Conservation (phyloP, 2,329 filamentous ascomycete genomes). For the Penicillium sp. region DNA sequence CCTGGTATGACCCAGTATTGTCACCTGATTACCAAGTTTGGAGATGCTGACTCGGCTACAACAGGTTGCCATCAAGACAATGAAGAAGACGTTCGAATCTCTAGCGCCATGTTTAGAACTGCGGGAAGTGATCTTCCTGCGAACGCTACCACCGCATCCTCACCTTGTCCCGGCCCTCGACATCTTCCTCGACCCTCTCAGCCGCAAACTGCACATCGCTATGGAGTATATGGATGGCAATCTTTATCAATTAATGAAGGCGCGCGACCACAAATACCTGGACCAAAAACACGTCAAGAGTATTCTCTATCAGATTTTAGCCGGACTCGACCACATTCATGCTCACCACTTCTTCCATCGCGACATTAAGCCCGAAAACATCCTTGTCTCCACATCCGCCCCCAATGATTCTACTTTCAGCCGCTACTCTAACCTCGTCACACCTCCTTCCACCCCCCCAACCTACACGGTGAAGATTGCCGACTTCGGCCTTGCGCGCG, state of each 20-base stretch:
- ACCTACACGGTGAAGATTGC: slow-evolving; percentile 97
- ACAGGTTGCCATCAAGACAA: slow-evolving; percentile 98
- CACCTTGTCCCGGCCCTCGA: slow-evolving; percentile 97
- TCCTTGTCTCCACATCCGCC: slow-evolving; percentile 89
- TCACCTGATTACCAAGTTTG: slow-evolving; percentile 10
- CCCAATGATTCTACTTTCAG: slow-evolving; percentile 88
- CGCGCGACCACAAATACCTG: slow-evolving; percentile 90
- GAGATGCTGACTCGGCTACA: slow-evolving; percentile 6
- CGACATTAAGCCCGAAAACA: slow-evolving; percentile 99
- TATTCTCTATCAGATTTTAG: slow-evolving; percentile 95
- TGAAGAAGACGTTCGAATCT: slow-evolving; percentile 99
- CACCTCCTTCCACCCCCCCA: slow-evolving; percentile 91
- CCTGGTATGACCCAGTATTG: slow-evolving; percentile 67
- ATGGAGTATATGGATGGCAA: slow-evolving; percentile 99
- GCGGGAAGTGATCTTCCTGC: slow-evolving; percentile 94
- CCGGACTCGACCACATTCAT: slow-evolving; percentile 95
- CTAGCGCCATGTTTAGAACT: slow-evolving; percentile 89
- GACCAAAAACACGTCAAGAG: slow-evolving; percentile 94
- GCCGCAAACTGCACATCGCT: slow-evolving; percentile 93
- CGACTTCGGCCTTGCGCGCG: slow-evolving; percentile 95
- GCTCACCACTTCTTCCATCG: slow-evolving; percentile 97
- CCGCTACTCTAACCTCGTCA: slow-evolving; percentile 90
- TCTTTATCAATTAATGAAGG: slow-evolving; percentile 98
- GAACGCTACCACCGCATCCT: slow-evolving; percentile 82
- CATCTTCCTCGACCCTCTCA: slow-evolving; percentile 96